phyloP scores from a whole-genome alignment of 768 basidiomycete genomes.

The Cystobasidium onofrii region DNA sequence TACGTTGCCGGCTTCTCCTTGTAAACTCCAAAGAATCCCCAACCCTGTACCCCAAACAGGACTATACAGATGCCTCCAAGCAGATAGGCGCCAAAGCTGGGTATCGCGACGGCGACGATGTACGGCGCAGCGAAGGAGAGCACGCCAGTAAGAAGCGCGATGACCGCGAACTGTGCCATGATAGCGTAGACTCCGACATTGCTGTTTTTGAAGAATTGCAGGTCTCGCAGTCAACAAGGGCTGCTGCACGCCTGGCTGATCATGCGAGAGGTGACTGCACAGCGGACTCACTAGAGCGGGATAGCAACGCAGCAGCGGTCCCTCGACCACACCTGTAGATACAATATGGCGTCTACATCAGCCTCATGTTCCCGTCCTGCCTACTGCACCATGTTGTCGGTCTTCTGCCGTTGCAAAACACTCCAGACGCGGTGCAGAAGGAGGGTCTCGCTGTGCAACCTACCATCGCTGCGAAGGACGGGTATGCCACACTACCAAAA shows the following conservation, averaged over 20 bases:
- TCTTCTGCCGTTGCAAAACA: neutral
- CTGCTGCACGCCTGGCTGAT: neutral
- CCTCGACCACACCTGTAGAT: constrained; percentile 24
- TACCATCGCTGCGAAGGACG: neutral
- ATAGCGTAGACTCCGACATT: constrained; percentile 83
- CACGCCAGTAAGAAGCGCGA: constrained; percentile 61
- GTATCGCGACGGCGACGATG: constrained; percentile 51
- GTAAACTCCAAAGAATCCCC: constrained; percentile 79
- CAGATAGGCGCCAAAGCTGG: constrained; percentile 64
- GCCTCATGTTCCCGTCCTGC: no score
- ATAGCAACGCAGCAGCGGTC: constrained; percentile 30
- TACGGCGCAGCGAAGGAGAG: constrained; percentile 67
- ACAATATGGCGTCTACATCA: no score
- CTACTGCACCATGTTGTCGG: no score
- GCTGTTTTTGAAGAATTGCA: constrained; percentile 12
- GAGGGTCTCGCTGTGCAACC: neutral
- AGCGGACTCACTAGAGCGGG: constrained; percentile 24
- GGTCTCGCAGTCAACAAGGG: neutral
- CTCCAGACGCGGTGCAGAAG: neutral
- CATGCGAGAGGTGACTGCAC: neutral
- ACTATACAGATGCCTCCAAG: constrained; percentile 69
- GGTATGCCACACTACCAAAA: neutral
- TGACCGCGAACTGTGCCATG: constrained; percentile 63
- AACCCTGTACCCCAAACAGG: constrained; percentile 63
- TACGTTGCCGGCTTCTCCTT: constrained; percentile 52